These are phyloP conservation scores for Colletotrichum sp. DNA, from an alignment of 2,329 filamentous ascomycete genomes.

Conservation along the genomic window DNA sequence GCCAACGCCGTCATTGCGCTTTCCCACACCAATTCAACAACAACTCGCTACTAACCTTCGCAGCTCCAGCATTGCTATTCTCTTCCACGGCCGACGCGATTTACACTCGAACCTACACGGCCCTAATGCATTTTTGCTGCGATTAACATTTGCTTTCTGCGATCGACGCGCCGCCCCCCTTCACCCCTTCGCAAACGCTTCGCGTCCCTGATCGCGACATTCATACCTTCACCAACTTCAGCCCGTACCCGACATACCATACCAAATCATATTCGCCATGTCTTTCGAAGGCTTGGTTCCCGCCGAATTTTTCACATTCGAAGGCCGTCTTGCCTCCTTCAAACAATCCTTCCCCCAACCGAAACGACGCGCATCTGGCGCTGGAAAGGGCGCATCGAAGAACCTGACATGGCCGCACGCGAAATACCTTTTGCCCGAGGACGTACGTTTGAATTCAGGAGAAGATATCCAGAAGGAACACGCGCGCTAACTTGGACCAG, in stretches of 20 bases:
- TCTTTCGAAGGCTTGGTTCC: slow-evolving; percentile 23
- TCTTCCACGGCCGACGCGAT: neutral
- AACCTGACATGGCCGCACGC: slow-evolving; percentile 77
- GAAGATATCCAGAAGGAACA: slow-evolving; percentile 5
- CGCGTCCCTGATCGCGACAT: slow-evolving; percentile 1
- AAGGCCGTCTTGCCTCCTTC: slow-evolving; percentile 84
- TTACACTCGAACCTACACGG: neutral
- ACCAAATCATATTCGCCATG: neutral
- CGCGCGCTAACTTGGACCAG: slow-evolving; percentile 46
- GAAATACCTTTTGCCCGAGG: slow-evolving; percentile 65
- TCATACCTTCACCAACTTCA: neutral
- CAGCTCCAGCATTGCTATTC: neutral
- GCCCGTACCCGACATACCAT: neutral
- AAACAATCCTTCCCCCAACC: slow-evolving; percentile 64
- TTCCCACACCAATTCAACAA: neutral
- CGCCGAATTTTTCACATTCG: slow-evolving; percentile 65
- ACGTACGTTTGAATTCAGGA: slow-evolving; percentile 45
- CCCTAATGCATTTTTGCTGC: slow-evolving; percentile 15
- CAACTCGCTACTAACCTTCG: neutral
- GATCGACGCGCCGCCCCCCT: slow-evolving; percentile 13
- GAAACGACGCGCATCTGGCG: slow-evolving; percentile 74
- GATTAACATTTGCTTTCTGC: slow-evolving; percentile 13
- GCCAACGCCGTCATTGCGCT: neutral
- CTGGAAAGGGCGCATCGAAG: slow-evolving; percentile 62
- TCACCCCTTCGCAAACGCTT: neutral